Base-by-base conservation (phyloP, 192 early-diverging fungal species). In the Rhizophagus clarus region DNA sequence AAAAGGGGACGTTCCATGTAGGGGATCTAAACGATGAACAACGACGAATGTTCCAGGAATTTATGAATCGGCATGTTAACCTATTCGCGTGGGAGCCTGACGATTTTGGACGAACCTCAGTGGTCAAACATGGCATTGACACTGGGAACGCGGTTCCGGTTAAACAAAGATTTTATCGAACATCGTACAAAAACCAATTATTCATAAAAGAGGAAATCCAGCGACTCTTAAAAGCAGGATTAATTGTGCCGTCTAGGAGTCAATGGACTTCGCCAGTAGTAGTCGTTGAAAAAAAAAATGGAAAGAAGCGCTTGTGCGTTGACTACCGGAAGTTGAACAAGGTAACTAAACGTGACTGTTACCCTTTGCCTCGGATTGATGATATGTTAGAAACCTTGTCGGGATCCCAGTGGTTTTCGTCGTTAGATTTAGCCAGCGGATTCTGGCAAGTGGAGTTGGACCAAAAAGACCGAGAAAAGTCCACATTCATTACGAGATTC, bases 261-360 rank as follows among this genome's bases (percentile, higher is more conserved):
- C 73, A 83, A 4, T 83, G 80, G 74, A 61, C 81, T 22, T 62
- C 86, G 0, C 88, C 86, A 6, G 49, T 84, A 2, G 68, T 89
- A 6, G 74, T 89, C 60, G 86, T 87, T 0, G 24, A n/a, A 56
- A 29, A 90, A 90, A 56, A 82, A 84, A n/a, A 82, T 85, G 71
- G 82, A 83, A 0, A 71, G 64, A 7, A 28, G 85, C n/a, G 87
- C 0, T 45, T 88, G 0, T 83, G 83, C 40, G 34, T 88, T 0
- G 86, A 90, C 62, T 90, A 89, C 71, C 77, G 81, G 22, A 63
- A 76, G 14, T 70, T 89, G 0, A 89, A 90, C 74, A 32, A 64
- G 3, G 60, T 83, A 6, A 88, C 88, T 5, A 71, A 76, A 29
- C 74, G 79, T 22, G 81, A 89, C 66, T 20, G 60, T 1, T 87